These are phyloP conservation scores for Teratosphaeria destructans DNA, from an alignment of 2,329 filamentous ascomycete genomes.

Conservation along the genomic window DNA sequence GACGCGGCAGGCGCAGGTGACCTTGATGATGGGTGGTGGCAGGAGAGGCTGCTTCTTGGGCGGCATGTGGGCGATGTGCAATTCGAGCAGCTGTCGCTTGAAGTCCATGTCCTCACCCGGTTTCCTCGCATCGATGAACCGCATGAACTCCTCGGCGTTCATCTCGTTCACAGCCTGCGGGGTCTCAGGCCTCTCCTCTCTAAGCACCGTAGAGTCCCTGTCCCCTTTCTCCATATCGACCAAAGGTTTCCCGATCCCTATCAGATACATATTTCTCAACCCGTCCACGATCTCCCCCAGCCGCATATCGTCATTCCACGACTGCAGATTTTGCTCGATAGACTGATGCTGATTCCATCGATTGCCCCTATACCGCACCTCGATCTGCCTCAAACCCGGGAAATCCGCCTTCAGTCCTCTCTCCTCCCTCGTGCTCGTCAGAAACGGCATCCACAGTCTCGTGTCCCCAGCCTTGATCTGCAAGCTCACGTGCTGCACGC, in stretches of 20 bases:
- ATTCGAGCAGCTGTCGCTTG: constrained; percentile 9
- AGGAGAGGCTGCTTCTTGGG: background rate
- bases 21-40: constrained; percentile 14
- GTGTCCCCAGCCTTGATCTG: constrained; percentile 25
- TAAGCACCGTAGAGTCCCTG: too few species aligned
- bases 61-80: constrained; percentile 6
- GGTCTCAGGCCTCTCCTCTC: background rate
- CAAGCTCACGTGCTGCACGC: constrained; percentile 18
- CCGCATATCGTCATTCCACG: constrained; percentile 14
- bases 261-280: constrained; percentile 15
- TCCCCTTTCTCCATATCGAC: background rate
- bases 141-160: constrained; percentile 4
- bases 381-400: constrained; percentile 20
- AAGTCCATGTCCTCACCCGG: constrained; percentile 9
- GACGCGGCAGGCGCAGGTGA: constrained; percentile 22
- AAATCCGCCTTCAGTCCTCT: constrained; percentile 25
- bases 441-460: constrained; percentile 28
- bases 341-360: constrained; percentile 21
- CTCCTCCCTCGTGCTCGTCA: constrained; percentile 15
- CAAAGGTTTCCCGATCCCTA: background rate
- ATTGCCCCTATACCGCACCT: constrained; percentile 22
- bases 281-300: constrained; percentile 22
- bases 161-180: constrained; percentile 7
- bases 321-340: constrained; percentile 19
- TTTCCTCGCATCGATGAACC: constrained; percentile 3